Percentiles rank a stretch among this genome's conserved stretches.
Evolutionary conservation across 495 filamentous ascomycete genomes (phyloP).

Genomic region (Lepraria neglecta): DNA sequence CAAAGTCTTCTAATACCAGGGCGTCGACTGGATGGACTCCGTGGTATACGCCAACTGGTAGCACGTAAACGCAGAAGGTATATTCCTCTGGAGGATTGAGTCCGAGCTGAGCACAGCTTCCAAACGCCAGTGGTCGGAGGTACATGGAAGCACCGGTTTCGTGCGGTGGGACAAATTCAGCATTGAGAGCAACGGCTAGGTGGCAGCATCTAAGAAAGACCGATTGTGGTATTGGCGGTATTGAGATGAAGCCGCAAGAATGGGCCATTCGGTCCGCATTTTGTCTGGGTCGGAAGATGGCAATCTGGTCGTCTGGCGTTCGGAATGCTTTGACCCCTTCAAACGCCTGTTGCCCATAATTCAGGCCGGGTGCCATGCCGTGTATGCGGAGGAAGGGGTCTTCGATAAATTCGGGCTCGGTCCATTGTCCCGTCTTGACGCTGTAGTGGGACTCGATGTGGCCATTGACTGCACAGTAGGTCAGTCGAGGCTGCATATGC

Average conservation of each 20-base stretch:
- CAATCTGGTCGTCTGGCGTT: slow-evolving; percentile 50
- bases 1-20: slow-evolving; percentile 70
- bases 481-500: not conserved
- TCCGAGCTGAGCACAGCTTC: slow-evolving; percentile 71
- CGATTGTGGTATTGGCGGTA: slow-evolving; percentile 65
- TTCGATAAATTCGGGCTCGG: slow-evolving; percentile 60
- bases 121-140: slow-evolving; percentile 80
- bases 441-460: slow-evolving; percentile 72
- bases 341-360: slow-evolving; percentile 92
- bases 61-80: slow-evolving; percentile 74
- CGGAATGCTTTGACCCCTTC: slow-evolving; percentile 92
- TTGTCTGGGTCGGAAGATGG: slow-evolving; percentile 71
- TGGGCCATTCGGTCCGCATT: slow-evolving; percentile 79
- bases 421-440: slow-evolving; percentile 65
- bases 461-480: slow-evolving; percentile 57
- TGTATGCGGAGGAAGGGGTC: slow-evolving; percentile 78
- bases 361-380: slow-evolving; percentile 83
- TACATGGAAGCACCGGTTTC: slow-evolving; percentile 83
- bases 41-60: slow-evolving; percentile 86
- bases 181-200: slow-evolving; percentile 75
- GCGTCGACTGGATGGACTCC: slow-evolving; percentile 74
- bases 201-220: slow-evolving; percentile 69
- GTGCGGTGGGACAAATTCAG: slow-evolving; percentile 80
- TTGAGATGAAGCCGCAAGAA: slow-evolving; percentile 68
- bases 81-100: slow-evolving; percentile 82